A percentile compares a stretch with the other conserved stretches of the same genome.
Conservation (phyloP, 1,284 basidiomycete species). For the Cutaneotrichosporon spelunceum region DNA sequence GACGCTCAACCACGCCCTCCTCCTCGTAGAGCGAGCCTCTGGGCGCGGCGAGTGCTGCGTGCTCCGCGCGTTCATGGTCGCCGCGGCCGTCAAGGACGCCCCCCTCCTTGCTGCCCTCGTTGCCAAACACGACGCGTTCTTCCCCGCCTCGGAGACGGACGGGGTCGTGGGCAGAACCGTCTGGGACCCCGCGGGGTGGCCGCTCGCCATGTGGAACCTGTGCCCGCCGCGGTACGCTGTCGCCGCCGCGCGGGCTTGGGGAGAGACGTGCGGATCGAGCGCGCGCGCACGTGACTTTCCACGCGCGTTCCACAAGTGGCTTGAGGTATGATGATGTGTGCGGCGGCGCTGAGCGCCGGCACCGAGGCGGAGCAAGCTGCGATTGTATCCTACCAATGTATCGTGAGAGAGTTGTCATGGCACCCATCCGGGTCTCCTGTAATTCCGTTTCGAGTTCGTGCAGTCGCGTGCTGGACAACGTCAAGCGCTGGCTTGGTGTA, state of each 20-base stretch:
- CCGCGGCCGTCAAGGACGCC: neutral
- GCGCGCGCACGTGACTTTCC: neutral
- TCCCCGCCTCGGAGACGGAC: neutral
- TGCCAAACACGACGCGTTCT: slow-evolving; percentile 3
- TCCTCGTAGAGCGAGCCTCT: neutral
- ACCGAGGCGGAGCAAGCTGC: neutral
- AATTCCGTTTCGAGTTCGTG: neutral
- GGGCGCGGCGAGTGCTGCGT: neutral
- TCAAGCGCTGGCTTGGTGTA: too few species aligned
- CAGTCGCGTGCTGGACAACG: neutral
- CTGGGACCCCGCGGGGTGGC: neutral
- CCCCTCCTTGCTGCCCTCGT: neutral
- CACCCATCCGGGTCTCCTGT: too few species aligned
- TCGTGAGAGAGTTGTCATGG: neutral
- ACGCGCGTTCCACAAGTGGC: neutral
- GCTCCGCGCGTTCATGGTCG: neutral
- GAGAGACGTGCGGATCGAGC: neutral
- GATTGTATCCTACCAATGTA: neutral
- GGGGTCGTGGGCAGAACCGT: neutral
- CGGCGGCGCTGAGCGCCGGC: neutral
- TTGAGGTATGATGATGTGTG: neutral
- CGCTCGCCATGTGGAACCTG: neutral
- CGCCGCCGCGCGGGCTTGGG: neutral
- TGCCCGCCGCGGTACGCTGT: neutral
- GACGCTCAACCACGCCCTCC: neutral